Conservation (phyloP, 2,329 filamentous ascomycete genomes). For the Penicillium sp. region DNA sequence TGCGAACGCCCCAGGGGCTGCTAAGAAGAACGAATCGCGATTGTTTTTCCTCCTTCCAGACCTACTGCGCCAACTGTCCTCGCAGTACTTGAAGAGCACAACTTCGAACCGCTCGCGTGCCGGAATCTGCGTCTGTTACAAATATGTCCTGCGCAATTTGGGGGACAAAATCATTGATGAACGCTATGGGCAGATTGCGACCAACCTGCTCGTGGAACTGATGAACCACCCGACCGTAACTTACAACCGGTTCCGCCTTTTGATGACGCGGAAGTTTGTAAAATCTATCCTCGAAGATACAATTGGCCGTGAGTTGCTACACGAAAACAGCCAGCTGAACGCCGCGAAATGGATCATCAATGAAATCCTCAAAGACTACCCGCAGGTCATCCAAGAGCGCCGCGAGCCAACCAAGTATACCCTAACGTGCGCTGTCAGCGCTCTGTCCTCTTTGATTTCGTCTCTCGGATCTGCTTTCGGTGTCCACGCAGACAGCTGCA, state of each 20-base stretch:
- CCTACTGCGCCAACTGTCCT: conserved; percentile 73
- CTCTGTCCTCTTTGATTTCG: conserved; percentile 73
- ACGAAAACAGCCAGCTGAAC: conserved; percentile 82
- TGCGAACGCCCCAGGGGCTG: conserved; percentile 40
- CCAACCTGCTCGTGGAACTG: conserved; percentile 76
- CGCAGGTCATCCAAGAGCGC: conserved; percentile 80
- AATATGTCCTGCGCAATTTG: conserved; percentile 72
- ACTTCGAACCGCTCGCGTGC: conserved; percentile 79
- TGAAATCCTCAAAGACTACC: conserved; percentile 89
- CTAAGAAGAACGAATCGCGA: conserved; percentile 67
- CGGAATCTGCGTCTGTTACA: conserved; percentile 83
- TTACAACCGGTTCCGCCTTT: conserved; percentile 81
- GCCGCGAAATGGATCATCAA: conserved; percentile 81
- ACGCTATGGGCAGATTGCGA: conserved; percentile 77
- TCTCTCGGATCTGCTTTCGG: conserved; percentile 80
- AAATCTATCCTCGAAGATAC: conserved; percentile 80
- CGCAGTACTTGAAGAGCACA: conserved; percentile 73
- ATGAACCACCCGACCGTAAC: conserved; percentile 71
- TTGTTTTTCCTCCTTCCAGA: conserved; percentile 74
- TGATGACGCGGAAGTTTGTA: conserved; percentile 81
- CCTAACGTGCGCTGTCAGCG: conserved; percentile 73
- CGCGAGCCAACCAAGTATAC: conserved; percentile 86
- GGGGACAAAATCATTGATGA: conserved; percentile 80
- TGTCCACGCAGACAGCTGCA: conserved; percentile 74
- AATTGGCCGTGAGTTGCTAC: conserved; percentile 75